Conservation (phyloP, 768 basidiomycete genomes). For the Amanita fuliginea region DNA sequence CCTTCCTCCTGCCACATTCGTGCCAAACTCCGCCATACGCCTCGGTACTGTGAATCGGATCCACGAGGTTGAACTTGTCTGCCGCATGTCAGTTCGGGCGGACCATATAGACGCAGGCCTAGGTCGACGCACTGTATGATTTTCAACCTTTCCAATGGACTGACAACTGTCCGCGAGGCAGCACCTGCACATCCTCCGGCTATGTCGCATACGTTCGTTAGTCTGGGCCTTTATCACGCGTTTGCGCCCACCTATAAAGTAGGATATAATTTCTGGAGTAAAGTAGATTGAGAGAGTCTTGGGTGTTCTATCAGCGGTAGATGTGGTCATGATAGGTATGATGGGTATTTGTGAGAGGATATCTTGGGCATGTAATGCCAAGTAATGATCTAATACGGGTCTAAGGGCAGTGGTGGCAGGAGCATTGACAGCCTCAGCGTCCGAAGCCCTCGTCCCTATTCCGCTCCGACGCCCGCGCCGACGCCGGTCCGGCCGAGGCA, state of each 20-base stretch:
- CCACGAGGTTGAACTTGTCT: conserved; percentile 85
- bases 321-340: conserved; percentile 11
- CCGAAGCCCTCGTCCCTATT: background rate
- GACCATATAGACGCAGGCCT: conserved; percentile 3
- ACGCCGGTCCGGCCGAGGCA: too few species aligned
- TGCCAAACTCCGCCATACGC: conserved; percentile 73
- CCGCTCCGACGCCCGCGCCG: conserved; percentile 1
- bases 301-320: background rate
- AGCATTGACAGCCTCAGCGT: background rate
- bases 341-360: conserved; percentile 8
- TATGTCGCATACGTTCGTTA: conserved; percentile 13
- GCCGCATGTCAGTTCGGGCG: background rate
- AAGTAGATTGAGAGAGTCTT: conserved; percentile 13
- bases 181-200: conserved; percentile 50
- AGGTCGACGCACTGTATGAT: conserved; percentile 76
- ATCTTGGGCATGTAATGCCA: conserved; percentile 1
- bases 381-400: background rate
- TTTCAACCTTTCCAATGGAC: conserved; percentile 86
- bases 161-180: conserved; percentile 84
- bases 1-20: conserved; percentile 96
- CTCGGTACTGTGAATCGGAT: conserved; percentile 60
- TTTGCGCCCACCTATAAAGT: conserved; percentile 27
- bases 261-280: conserved; percentile 29
- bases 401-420: background rate
- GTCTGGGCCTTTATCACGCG: background rate